Base-by-base conservation (phyloP, 495 filamentous ascomycete species). In the Choiromyces venosus region DNA sequence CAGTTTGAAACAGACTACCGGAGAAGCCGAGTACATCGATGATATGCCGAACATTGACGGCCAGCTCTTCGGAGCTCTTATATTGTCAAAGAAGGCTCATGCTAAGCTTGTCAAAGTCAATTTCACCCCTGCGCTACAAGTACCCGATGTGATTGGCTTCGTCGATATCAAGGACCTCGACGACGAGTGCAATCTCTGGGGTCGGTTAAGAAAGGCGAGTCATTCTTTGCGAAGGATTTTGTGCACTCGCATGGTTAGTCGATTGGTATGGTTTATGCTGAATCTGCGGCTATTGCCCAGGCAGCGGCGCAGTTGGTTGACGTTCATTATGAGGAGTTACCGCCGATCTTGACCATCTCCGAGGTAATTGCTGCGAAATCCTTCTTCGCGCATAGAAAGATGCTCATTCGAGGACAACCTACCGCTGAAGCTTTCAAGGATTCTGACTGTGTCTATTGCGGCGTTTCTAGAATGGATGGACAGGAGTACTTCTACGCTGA, bases 401-500 rank as follows among this genome's bases (percentile, higher is more conserved):
- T 78, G 29, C 64, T 84, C 4, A 83, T 80, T 73, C 82, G 83
- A 39, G 83, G 83, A 14, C 71, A 37, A 29, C 80, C 83, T 6
- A 72, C 82, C 65, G 70, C 76, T 14, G 81, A 83, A 19, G 81
- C 80, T 10, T 82, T 84, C 65, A 78, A 76, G 9, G 70, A 82
- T 52, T 84, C 83, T 66, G 82, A 84, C 68, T 52, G 72, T 37
- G 65, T 82, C 9, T 83, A 83, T 65, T 79, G 82, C 67, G 83
- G 83, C 8, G 76, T 76, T 37, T 79, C 82, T 35, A 84, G 76
- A 65, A 83, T 84, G 40, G 83, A 83, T 56, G 83, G 83, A 9
- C 83, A 84, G 74, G 83, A 84, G 67, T 83, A 84, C 44, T 84
- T 84, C 68, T 84, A 84, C 61, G 76, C 84, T 1, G 83, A 84